A percentile compares a stretch with the other conserved stretches of the same genome.
These are phyloP conservation scores for Rhododendron kiyosumense DNA, from an alignment of 148 eudicot species.

Conservation along the genomic window DNA sequence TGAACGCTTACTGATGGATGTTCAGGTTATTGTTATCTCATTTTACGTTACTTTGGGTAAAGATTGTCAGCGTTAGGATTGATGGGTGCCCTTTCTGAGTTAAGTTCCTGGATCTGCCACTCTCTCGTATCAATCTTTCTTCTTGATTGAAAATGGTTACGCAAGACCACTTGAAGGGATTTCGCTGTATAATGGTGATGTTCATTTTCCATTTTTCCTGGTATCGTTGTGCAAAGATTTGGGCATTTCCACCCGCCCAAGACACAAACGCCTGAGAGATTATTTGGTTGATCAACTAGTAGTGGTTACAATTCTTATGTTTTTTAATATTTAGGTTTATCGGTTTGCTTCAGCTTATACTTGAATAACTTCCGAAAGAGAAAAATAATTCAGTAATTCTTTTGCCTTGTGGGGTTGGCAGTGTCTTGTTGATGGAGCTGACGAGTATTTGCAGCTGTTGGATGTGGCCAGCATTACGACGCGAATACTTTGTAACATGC, in stretches of 20 bases:
- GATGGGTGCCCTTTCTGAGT: not conserved
- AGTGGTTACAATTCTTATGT: not conserved
- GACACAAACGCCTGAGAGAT: not conserved
- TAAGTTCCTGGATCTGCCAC: not conserved
- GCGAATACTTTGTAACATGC: constrained; percentile 66
- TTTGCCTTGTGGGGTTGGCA: constrained; percentile 28
- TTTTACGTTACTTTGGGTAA: not conserved
- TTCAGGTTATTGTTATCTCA: not conserved
- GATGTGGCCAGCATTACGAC: constrained; percentile 71
- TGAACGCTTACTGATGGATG: not conserved
- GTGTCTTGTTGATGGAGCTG: constrained; percentile 96
- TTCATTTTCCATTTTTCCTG: not conserved
- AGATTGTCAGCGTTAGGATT: not conserved
- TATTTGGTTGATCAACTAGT: not conserved
- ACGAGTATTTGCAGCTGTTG: constrained; percentile 92
- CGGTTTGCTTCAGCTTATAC: not conserved
- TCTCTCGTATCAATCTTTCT: not conserved
- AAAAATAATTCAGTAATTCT: not conserved
- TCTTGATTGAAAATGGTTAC: not conserved
- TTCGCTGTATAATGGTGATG: not conserved
- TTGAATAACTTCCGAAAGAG: not conserved
- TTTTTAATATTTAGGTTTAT: not conserved
- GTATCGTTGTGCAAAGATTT: not conserved
- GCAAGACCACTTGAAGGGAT: not conserved
- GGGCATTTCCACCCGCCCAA: not conserved